Evolutionary conservation across 768 basidiomycete species (phyloP).

Genomic region (Pholiota conissans): DNA sequence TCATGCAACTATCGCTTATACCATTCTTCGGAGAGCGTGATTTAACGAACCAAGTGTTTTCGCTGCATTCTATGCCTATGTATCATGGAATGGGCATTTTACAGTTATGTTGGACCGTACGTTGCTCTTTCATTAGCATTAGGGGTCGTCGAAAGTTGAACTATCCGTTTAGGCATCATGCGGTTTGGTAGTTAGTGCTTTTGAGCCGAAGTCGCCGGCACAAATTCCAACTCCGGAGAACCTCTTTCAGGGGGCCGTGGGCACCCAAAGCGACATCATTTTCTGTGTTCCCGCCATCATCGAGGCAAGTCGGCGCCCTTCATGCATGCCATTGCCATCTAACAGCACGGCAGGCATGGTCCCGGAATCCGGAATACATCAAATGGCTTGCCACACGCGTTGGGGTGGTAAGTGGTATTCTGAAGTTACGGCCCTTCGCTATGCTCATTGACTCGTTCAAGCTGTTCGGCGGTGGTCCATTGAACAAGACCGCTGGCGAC

Average conservation of each 20-base stretch:
- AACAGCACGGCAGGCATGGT: constrained; percentile 1
- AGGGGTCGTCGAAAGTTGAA: not conserved
- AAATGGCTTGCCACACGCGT: constrained; percentile 7
- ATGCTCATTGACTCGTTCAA: not conserved
- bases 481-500: constrained; percentile 7
- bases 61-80: constrained; percentile 9
- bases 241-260: not conserved
- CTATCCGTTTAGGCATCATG: not conserved
- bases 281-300: constrained; percentile 7
- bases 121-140: not conserved
- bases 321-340: not conserved
- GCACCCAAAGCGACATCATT: not conserved
- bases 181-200: constrained; percentile 5
- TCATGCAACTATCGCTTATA: not conserved
- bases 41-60: constrained; percentile 6
- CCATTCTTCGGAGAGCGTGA: constrained; percentile 11
- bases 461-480: constrained; percentile 11
- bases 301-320: not conserved
- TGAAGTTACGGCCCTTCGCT: not conserved
- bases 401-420: constrained; percentile 1
- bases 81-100: constrained; percentile 8
- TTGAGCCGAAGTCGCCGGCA: constrained; percentile 7
- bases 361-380: constrained; percentile 1
- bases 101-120: constrained; percentile 1
- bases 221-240: constrained; percentile 5